Base-by-base conservation (phyloP, 768 basidiomycete genomes). In the Suillus subluteus region DNA sequence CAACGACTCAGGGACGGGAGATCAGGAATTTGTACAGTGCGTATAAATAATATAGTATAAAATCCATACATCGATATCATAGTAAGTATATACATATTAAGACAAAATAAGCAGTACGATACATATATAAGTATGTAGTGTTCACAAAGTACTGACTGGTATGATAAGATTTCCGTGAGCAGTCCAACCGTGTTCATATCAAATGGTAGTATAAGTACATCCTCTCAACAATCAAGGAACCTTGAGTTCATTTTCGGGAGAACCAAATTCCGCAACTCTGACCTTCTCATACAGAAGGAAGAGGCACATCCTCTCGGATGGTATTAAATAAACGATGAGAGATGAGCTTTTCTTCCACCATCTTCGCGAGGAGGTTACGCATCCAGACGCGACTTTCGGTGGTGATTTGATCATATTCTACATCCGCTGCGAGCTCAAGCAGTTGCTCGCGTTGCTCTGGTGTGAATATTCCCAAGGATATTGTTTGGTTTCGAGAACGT, bases 401-500 rank as follows among this genome's bases (percentile, higher is more conserved):
- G 6, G 62, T 65, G 1, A 15, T 41, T 43, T 18, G 58, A 1
- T 66, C 66, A 8, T 75, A 73, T 58, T 59, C 70, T 44, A 76
- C 52, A 4, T 77, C 74, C 4, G 75, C 75, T 2, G 72, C 75
- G 40, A 64, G 68, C 46, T 76, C 75, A 9, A 77, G 43, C 43
- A 75, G n/a, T 15, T 48, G 63, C 62, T 77, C 74, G 13, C 75
- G 69, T 48, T 75, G 70, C n/a, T 76, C 75, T 9, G 71, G 56
- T 5, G 35, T 72, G 21, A 73, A 70, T 63, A 32, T 46, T 0
- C 72, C 74, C 5, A 75, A 67, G 38, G 66, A 62, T 6, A 70
- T 62, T 21, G 70, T 72, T 44, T 55, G 30, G 18, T 69, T 62
- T 6, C 64, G 13, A 37, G 64, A 61, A 4, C 70, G 54, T 18